phyloP scores from a whole-genome alignment of 1,139 yeast species.

The Taphrina betulina region DNA sequence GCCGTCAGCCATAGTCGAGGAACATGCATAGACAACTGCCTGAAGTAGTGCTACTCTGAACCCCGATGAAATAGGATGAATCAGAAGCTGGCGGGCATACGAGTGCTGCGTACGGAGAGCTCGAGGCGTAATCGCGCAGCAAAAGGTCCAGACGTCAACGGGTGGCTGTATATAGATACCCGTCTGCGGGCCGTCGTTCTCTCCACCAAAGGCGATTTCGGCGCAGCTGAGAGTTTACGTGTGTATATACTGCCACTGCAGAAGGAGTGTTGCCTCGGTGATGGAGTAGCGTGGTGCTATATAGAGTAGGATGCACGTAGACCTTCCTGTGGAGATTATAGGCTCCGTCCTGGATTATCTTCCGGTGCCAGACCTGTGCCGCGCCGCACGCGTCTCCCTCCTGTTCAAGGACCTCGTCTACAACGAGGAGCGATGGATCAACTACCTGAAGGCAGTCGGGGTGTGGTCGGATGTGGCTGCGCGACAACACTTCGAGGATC shows the following conservation, averaged over 20 bases:
- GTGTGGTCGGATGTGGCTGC: slow-evolving; percentile 48
- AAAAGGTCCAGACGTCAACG: not conserved
- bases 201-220: no score
- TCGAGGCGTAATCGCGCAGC: not conserved
- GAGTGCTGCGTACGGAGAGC: not conserved
- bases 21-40: not conserved
- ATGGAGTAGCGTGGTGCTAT: no score
- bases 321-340: slow-evolving; percentile 33
- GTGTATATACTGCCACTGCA: no score
- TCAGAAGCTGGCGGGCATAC: no score
- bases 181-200: no score
- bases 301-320: no score
- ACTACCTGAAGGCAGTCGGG: slow-evolving; percentile 52
- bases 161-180: not conserved
- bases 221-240: no score
- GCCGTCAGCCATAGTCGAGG: not conserved
- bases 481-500: slow-evolving; percentile 35
- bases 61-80: no score
- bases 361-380: slow-evolving; percentile 41
- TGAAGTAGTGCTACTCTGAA: not conserved
- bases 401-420: slow-evolving; percentile 44
- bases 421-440: slow-evolving; percentile 53
- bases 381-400: slow-evolving; percentile 45
- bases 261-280: no score
- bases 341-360: slow-evolving; percentile 37